These are phyloP conservation scores for Phaeoacremonium minimum DNA, from an alignment of 2,329 filamentous ascomycete genomes.

Conservation along the genomic window DNA sequence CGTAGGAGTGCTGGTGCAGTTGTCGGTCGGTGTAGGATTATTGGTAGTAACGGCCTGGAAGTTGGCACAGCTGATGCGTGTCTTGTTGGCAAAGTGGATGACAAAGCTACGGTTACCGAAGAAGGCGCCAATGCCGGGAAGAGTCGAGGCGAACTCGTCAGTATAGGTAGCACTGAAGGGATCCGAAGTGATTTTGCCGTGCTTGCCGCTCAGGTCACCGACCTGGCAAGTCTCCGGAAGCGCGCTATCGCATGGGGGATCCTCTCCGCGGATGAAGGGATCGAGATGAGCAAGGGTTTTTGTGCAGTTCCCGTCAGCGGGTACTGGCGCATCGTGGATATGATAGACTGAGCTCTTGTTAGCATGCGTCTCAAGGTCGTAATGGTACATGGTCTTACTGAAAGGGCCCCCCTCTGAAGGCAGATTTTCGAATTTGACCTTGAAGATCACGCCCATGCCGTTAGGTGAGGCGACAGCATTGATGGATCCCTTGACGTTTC, in stretches of 20 bases:
- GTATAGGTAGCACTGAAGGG: slow-evolving; percentile 45
- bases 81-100: slow-evolving; percentile 60
- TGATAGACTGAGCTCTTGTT: slow-evolving; percentile 56
- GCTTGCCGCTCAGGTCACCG: slow-evolving; percentile 73
- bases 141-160: slow-evolving; percentile 55
- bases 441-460: slow-evolving; percentile 25
- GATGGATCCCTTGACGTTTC: slow-evolving; percentile 16
- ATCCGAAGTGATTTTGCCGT: slow-evolving; percentile 53
- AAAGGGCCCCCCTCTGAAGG: slow-evolving; percentile 25
- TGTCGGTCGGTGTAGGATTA: slow-evolving; percentile 3
- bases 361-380: slow-evolving; percentile 7
- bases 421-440: slow-evolving; percentile 22
- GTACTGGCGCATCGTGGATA: slow-evolving; percentile 63
- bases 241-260: slow-evolving; percentile 51
- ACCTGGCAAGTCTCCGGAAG: slow-evolving; percentile 66
- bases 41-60: slow-evolving; percentile 33
- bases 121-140: slow-evolving; percentile 47
- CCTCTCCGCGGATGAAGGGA: slow-evolving; percentile 62
- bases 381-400: slow-evolving; percentile 16
- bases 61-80: slow-evolving; percentile 61
- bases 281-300: slow-evolving; percentile 65
- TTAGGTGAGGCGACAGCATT: slow-evolving; percentile 18
- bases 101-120: slow-evolving; percentile 63
- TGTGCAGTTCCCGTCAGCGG: slow-evolving; percentile 67
- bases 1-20: slow-evolving; percentile 3